Conservation (phyloP, 1,284 basidiomycete genomes). For the Ceratobasidium theobromae region DNA sequence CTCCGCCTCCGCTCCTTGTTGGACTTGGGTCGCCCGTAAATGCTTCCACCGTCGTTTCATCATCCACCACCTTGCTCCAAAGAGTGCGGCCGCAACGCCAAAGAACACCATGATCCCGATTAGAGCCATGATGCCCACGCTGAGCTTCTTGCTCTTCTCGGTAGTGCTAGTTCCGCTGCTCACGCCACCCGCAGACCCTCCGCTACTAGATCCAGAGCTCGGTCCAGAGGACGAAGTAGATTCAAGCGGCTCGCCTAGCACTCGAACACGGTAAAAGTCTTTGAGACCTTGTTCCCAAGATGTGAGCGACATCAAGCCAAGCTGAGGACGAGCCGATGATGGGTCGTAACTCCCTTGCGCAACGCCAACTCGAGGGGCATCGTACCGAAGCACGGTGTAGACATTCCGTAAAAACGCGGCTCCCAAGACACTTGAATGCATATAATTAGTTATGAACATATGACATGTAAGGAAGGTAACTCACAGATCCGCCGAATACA, state of each 20-base stretch:
- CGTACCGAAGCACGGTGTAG: slow-evolving; percentile 35
- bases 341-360: background rate
- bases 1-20: background rate
- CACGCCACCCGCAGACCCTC: background rate
- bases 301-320: slow-evolving; percentile 34
- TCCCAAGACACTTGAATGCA: slow-evolving; percentile 31
- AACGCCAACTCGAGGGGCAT: slow-evolving; percentile 5
- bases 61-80: slow-evolving; percentile 25
- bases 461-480: background rate
- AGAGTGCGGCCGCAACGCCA: slow-evolving; percentile 14
- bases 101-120: slow-evolving; percentile 29
- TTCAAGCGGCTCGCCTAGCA: slow-evolving; percentile 23
- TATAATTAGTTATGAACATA: background rate
- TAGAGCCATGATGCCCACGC: slow-evolving; percentile 25
- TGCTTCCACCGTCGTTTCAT: slow-evolving; percentile 25
- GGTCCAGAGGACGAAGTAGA: background rate
- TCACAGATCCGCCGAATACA: slow-evolving; percentile 29
- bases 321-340: slow-evolving; percentile 8
- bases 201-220: slow-evolving; percentile 1
- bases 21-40: background rate
- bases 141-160: slow-evolving; percentile 22
- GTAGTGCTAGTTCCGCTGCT: background rate
- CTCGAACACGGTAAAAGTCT: slow-evolving; percentile 35
- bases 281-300: slow-evolving; percentile 29
- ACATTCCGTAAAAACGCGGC: slow-evolving; percentile 35